Evolutionary conservation across 148 eudicot species (phyloP), one percentile per base, ranked within the genome.

Genomic region (Drosera capensis): DNA sequence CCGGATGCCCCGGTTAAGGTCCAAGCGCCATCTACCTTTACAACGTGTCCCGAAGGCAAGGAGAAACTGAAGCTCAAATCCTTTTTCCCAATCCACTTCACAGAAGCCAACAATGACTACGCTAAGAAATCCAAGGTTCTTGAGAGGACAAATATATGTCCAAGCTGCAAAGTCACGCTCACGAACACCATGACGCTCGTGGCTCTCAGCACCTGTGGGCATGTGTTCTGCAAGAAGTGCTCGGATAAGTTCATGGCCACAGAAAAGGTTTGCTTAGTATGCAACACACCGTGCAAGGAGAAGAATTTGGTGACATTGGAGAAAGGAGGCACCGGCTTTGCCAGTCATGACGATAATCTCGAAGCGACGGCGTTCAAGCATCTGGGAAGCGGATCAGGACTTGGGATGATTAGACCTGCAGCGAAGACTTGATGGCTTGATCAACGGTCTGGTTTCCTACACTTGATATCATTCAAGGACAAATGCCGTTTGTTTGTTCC

Each of bases 251-350:
- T 90, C 34, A 46, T 90, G 78, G 74, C 63, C 0, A 82, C 78
- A 6, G 95, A 90, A 37, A 90, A 84, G 70, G 97, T 84, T 17
- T 84, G 97, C 54, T 36, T 90, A 37, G 93, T 75, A 19, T 88
- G 95, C 48, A 71, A 80, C 40, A 88, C 65, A 69, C 77, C 79
- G 5, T 88, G 94, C 64, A 88, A 83, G 51, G 86, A 74, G 63
- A 81, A 72, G 71, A 71, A 68, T 62, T 55, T 90, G 54, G 71
- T 90, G 23, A n/a, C 36, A 14, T 55, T 84, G 74, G 72, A 56
- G 47, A 90, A 84, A 60, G 97, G 97, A 60, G 93, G 97, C 53
- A 90, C 97, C 0, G 95, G 95, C 14, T 90, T 90, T 58, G 71
- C 97, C 29, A 78, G 71, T 24, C 97, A 90, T 42, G 97, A 66